Conservation (phyloP, 805 yeast genomes). For the Candida pini region DNA sequence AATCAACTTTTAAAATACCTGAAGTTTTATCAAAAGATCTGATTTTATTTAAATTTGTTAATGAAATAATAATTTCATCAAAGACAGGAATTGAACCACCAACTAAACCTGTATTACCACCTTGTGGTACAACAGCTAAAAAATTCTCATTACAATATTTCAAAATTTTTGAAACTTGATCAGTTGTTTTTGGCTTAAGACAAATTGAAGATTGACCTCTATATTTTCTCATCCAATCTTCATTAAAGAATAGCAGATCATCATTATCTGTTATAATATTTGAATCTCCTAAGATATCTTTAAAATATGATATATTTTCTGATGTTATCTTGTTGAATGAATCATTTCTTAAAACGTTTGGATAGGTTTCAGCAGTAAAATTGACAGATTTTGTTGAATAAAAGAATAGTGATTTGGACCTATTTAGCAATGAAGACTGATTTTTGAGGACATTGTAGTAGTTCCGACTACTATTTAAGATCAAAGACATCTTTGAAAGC, state of each 20-base stretch:
- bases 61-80: slow-evolving; percentile 77
- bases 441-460: too few species aligned
- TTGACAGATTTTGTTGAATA: slow-evolving; percentile 11
- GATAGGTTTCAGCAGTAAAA: slow-evolving; percentile 68
- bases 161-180: slow-evolving; percentile 71
- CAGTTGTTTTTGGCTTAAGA: slow-evolving; percentile 74
- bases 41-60: slow-evolving; percentile 66
- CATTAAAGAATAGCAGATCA: slow-evolving; percentile 69
- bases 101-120: slow-evolving; percentile 94
- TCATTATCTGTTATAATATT: slow-evolving; percentile 49
- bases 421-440: too few species aligned
- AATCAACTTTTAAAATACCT: slow-evolving; percentile 84
- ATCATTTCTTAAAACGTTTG: slow-evolving; percentile 46
- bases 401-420: too few species aligned
- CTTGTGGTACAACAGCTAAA: slow-evolving; percentile 90
- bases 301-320: slow-evolving; percentile 58
- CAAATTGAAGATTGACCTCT: slow-evolving; percentile 80
- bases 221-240: slow-evolving; percentile 93
- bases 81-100: slow-evolving; percentile 93
- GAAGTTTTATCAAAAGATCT: slow-evolving; percentile 76
- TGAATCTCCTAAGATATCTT: slow-evolving; percentile 47
- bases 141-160: slow-evolving; percentile 72
- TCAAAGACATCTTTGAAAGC: too few species aligned
- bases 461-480: too few species aligned
- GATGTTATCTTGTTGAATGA: slow-evolving; percentile 46